Conservation (phyloP, 768 basidiomycete species). For the Filobasidium wieringae region DNA sequence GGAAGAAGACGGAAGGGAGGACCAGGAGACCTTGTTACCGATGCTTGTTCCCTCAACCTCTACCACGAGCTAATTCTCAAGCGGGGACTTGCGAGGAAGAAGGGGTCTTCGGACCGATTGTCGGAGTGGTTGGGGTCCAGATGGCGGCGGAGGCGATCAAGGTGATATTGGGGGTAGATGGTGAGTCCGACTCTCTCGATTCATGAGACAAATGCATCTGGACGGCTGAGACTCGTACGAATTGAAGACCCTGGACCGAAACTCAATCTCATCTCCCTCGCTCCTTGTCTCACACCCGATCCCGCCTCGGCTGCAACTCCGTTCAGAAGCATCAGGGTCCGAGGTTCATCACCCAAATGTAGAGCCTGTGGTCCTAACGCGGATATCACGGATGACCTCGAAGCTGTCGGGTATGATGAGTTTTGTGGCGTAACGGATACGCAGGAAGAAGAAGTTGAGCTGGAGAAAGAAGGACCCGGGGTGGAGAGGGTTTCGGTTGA, state of each 20-base stretch:
- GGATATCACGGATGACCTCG: constrained; percentile 43
- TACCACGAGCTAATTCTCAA: constrained; percentile 44
- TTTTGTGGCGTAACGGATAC: constrained; percentile 62
- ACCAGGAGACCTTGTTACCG: constrained; percentile 74
- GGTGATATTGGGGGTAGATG: constrained; percentile 54
- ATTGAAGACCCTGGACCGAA: constrained; percentile 50
- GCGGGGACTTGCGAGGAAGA: constrained; percentile 73
- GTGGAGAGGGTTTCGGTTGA: constrained; percentile 17
- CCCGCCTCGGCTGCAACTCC: constrained; percentile 40
- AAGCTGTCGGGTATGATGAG: constrained; percentile 62
- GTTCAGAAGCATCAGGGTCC: constrained; percentile 73
- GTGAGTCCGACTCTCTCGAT: constrained; percentile 16
- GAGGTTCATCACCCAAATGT: constrained; percentile 59
- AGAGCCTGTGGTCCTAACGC: constrained; percentile 53
- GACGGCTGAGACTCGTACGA: constrained; percentile 15
- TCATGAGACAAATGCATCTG: background rate
- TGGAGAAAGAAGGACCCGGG: constrained; percentile 42
- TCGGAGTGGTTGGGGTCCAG: constrained; percentile 75
- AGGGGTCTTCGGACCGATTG: constrained; percentile 77
- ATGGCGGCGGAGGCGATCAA: constrained; percentile 85
- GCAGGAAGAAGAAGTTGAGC: constrained; percentile 55
- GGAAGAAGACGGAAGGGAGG: background rate
- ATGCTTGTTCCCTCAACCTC: constrained; percentile 77
- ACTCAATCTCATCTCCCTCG: constrained; percentile 45
- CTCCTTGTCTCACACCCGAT: background rate